Evolutionary conservation across 352 stramenopile genomes (phyloP).

Genomic region (Peronospora belbahrii): DNA sequence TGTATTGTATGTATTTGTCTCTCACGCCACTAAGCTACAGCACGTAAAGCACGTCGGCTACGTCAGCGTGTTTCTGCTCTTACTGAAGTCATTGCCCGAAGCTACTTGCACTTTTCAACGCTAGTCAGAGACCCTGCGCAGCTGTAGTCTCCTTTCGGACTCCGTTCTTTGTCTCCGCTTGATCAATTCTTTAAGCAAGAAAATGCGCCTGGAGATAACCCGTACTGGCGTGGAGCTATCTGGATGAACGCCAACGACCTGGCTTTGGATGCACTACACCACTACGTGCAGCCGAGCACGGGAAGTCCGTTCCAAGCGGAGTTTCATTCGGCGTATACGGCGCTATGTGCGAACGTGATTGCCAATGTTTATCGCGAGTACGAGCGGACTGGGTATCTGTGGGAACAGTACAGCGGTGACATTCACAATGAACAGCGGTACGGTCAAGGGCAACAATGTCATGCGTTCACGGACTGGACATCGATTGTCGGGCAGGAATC

Average conservation of each 20-base stretch:
- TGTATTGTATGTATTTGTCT: slow-evolving; percentile 62
- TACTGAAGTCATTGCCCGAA: slow-evolving; percentile 70
- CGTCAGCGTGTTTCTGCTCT: slow-evolving; percentile 81
- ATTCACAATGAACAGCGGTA: slow-evolving; percentile 33
- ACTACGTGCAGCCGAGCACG: slow-evolving; percentile 48
- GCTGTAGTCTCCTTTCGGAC: slow-evolving; percentile 67
- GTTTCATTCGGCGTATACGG: slow-evolving; percentile 38
- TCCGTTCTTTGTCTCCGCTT: slow-evolving; percentile 82
- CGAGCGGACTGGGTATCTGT: slow-evolving; percentile 85
- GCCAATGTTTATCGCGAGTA: slow-evolving; percentile 70
- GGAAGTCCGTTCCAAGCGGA: slow-evolving; percentile 37
- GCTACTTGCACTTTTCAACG: slow-evolving; percentile 43
- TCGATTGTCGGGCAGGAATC: slow-evolving; percentile 81
- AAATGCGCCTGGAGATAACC: slow-evolving; percentile 87
- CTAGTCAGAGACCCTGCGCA: slow-evolving; percentile 54
- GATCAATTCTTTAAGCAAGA: slow-evolving; percentile 84
- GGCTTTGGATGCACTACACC: slow-evolving; percentile 71
- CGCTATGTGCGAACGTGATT: slow-evolving; percentile 56
- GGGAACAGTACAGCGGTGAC: slow-evolving; percentile 91
- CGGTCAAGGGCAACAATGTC: slow-evolving; percentile 80
- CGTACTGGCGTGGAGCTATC: slow-evolving; percentile 91
- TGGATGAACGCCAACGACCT: slow-evolving; percentile 94
- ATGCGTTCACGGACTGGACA: slow-evolving; percentile 92
- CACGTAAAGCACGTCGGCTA: slow-evolving; percentile 84
- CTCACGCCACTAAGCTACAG: slow-evolving; percentile 47